Evolutionary conservation across 331 rosid species (phyloP).

Genomic region (Telfairia occidentalis): DNA sequence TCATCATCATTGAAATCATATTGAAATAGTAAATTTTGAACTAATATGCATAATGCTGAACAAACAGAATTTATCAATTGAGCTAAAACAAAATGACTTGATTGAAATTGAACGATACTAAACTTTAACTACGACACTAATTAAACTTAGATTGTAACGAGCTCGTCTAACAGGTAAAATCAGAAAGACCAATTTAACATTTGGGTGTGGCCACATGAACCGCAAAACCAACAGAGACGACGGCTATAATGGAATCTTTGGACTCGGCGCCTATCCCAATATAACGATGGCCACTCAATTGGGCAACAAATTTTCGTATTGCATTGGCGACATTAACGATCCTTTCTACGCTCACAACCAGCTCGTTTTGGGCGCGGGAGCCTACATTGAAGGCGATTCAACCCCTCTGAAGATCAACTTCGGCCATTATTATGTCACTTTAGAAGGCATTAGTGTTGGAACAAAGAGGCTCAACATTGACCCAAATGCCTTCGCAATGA

Average conservation of each 20-base stretch:
- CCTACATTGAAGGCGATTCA: slow-evolving; percentile 21
- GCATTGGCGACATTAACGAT: slow-evolving; percentile 16
- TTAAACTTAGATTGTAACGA: background rate
- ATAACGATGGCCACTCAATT: slow-evolving; percentile 14
- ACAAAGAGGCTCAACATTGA: slow-evolving; percentile 11
- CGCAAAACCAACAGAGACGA: background rate
- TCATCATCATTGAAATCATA: too few species aligned
- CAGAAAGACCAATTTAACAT: background rate
- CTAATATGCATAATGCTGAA: too few species aligned
- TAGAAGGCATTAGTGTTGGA: slow-evolving; percentile 15
- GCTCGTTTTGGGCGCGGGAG: slow-evolving; percentile 14
- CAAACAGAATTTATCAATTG: too few species aligned
- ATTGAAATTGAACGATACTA: background rate
- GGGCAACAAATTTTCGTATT: slow-evolving; percentile 24
- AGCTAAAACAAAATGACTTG: background rate
- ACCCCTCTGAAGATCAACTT: slow-evolving; percentile 10
- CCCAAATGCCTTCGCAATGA: slow-evolving; percentile 9
- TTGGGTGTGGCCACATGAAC: slow-evolving; percentile 20
- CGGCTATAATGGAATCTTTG: slow-evolving; percentile 18
- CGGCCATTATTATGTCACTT: slow-evolving; percentile 14
- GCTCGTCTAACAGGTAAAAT: background rate
- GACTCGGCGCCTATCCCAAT: slow-evolving; percentile 13
- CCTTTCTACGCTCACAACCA: slow-evolving; percentile 14
- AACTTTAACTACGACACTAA: background rate
- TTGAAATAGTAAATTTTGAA: too few species aligned